Percentiles rank a stretch among this genome's conserved stretches.
These are phyloP conservation scores for Termitomyces sp. DNA, from an alignment of 768 basidiomycete species.

Conservation along the genomic window DNA sequence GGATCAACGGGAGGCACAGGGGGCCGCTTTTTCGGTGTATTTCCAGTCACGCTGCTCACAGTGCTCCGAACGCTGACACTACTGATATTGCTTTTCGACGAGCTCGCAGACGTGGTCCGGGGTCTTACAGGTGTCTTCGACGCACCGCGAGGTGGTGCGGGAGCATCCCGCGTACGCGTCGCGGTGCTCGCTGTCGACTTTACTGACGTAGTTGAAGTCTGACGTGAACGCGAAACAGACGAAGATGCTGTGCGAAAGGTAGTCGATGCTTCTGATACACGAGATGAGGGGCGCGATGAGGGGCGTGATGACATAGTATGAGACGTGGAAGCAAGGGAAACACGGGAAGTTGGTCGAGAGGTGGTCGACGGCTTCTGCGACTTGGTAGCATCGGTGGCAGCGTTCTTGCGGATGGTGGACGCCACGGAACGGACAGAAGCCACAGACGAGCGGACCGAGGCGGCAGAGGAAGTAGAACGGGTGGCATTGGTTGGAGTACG, in stretches of 20 bases:
- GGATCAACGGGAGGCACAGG: conserved; percentile 26
- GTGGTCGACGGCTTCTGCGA: background rate
- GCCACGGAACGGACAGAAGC: conserved; percentile 20
- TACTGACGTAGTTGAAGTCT: conserved; percentile 26
- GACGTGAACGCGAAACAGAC: conserved; percentile 22
- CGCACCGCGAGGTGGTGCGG: background rate
- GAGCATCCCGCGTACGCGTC: conserved; percentile 1
- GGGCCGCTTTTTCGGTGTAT: conserved; percentile 21
- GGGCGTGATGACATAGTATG: conserved; percentile 6
- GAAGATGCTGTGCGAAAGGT: conserved; percentile 40
- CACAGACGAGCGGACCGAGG: conserved; percentile 25
- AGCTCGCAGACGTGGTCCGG: conserved; percentile 14
- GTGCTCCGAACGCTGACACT: background rate
- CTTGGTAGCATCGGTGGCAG: conserved; percentile 9
- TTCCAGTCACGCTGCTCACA: background rate
- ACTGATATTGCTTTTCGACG: conserved; percentile 15
- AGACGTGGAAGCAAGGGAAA: conserved; percentile 6
- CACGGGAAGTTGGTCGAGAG: conserved; percentile 18
- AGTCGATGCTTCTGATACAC: conserved; percentile 9
- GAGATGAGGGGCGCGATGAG: conserved; percentile 12
- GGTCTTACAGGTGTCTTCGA: background rate
- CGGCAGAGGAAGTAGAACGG: conserved; percentile 24
- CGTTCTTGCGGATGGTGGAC: conserved; percentile 24
- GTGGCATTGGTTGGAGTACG: background rate
- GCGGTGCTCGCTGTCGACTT: conserved; percentile 15